phyloP scores from a whole-genome alignment of 805 yeast genomes.

The Yarrowia divulgata region DNA sequence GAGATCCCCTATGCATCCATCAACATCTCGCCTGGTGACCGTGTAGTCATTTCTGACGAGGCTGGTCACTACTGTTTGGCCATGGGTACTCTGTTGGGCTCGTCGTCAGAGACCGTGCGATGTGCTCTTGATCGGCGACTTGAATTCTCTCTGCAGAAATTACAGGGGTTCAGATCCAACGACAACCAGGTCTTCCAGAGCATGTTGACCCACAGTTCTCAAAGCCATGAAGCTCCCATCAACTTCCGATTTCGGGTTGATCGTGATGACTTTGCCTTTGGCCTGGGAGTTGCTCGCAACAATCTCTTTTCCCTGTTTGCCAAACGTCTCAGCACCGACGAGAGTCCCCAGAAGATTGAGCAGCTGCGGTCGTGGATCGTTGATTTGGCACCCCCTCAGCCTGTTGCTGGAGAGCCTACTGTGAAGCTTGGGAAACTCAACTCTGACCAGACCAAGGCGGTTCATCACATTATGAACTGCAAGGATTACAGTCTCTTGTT shows the following conservation, averaged over 20 bases:
- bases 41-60: slow-evolving; percentile 80
- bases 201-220: slow-evolving; percentile 49
- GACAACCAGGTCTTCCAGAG: slow-evolving; percentile 62
- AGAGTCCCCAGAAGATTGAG: slow-evolving; percentile 54
- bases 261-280: slow-evolving; percentile 76
- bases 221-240: slow-evolving; percentile 38
- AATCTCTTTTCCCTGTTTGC: slow-evolving; percentile 73
- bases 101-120: slow-evolving; percentile 56
- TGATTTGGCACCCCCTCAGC: slow-evolving; percentile 60
- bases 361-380: slow-evolving; percentile 58
- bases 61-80: slow-evolving; percentile 77
- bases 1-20: slow-evolving; percentile 17
- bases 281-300: slow-evolving; percentile 76
- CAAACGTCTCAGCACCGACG: slow-evolving; percentile 44
- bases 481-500: slow-evolving; percentile 80
- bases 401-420: slow-evolving; percentile 41
- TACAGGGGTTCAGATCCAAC: slow-evolving; percentile 54
- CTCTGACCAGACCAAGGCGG: slow-evolving; percentile 72
- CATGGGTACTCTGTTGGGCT: slow-evolving; percentile 61
- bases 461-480: slow-evolving; percentile 67
- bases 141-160: slow-evolving; percentile 53
- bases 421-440: slow-evolving; percentile 56
- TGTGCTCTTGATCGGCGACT: slow-evolving; percentile 65
- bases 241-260: slow-evolving; percentile 67
- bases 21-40: slow-evolving; percentile 58